Conservation (phyloP, 306 rosid genomes). For the Senna tora region DNA sequence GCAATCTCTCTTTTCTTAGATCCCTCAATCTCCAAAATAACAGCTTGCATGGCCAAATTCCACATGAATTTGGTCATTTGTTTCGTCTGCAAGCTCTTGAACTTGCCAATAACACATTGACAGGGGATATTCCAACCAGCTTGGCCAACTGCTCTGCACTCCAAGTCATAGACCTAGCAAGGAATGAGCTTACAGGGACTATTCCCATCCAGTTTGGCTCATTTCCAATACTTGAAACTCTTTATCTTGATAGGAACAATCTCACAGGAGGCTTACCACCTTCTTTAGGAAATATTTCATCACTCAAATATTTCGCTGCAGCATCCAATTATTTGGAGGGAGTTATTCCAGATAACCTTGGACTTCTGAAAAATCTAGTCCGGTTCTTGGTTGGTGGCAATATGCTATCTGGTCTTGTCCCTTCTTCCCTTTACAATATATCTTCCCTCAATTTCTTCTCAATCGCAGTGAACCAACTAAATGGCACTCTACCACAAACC, state of each 20-base stretch:
- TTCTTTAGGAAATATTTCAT: slow-evolving; percentile 28
- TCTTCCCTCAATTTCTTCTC: neutral
- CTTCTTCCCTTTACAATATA: slow-evolving; percentile 35
- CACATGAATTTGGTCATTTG: slow-evolving; percentile 9
- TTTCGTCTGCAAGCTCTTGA: neutral
- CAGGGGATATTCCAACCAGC: slow-evolving; percentile 22
- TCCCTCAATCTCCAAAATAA: neutral
- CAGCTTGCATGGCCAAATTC: slow-evolving; percentile 3
- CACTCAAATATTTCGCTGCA: neutral
- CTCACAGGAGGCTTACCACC: slow-evolving; percentile 29
- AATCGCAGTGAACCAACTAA: neutral
- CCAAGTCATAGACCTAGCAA: neutral
- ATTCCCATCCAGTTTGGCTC: slow-evolving; percentile 18
- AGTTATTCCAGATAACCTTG: slow-evolving; percentile 13
- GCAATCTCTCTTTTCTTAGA: neutral
- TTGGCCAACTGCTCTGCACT: slow-evolving; percentile 6
- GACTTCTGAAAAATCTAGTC: neutral
- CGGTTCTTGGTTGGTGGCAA: neutral
- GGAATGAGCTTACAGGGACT: neutral
- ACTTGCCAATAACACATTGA: slow-evolving; percentile 9
- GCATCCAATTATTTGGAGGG: neutral
- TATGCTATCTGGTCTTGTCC: slow-evolving; percentile 29
- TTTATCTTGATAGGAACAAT: neutral
- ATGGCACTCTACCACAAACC: slow-evolving; percentile 20
- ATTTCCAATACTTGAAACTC: neutral